Percentiles rank a stretch among this genome's conserved stretches.
These are phyloP conservation scores for Yarrowia osloensis DNA, from an alignment of 805 yeast genomes.

Conservation along the genomic window DNA sequence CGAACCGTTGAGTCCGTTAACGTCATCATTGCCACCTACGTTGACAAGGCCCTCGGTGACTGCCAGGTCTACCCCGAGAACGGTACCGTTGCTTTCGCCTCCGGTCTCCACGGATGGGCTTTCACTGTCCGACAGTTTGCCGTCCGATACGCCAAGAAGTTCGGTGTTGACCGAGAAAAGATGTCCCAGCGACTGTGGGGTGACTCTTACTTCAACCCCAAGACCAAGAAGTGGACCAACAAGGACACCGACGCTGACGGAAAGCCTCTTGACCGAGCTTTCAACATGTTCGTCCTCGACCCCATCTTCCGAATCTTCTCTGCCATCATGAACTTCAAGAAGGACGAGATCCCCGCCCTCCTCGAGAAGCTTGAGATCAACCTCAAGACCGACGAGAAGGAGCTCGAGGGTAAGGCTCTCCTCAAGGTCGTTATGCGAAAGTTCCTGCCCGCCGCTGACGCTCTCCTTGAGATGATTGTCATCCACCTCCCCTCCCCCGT, in stretches of 20 bases:
- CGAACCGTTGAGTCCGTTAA: slow-evolving; percentile 99
- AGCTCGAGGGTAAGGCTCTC: slow-evolving; percentile 97
- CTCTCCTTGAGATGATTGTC: slow-evolving; percentile 97
- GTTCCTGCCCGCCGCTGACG: slow-evolving; percentile 99
- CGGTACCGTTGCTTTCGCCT: slow-evolving; percentile 99
- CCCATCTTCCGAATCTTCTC: slow-evolving; percentile 97
- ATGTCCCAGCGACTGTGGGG: slow-evolving; percentile 99
- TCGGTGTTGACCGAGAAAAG: slow-evolving; percentile 97
- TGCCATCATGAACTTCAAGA: slow-evolving; percentile 98
- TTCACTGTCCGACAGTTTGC: slow-evolving; percentile 99
- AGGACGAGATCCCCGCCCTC: slow-evolving; percentile 90
- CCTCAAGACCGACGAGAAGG: slow-evolving; percentile 97
- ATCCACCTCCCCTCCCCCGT: slow-evolving; percentile 99
- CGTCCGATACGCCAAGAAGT: slow-evolving; percentile 95
- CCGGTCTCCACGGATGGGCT: slow-evolving; percentile 99
- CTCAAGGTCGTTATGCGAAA: slow-evolving; percentile 98
- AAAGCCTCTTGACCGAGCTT: slow-evolving; percentile 95
- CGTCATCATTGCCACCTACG: slow-evolving; percentile 95
- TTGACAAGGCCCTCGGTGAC: slow-evolving; percentile 89
- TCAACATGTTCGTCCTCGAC: slow-evolving; percentile 98
- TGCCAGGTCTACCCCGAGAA: slow-evolving; percentile 97
- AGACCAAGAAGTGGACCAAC: slow-evolving; percentile 99
- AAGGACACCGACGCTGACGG: slow-evolving; percentile 94
- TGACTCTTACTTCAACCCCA: slow-evolving; percentile 99
- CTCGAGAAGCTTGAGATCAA: slow-evolving; percentile 90